Evolutionary conservation across 805 yeast species (phyloP).

Genomic region (Candida coleopterorum): DNA sequence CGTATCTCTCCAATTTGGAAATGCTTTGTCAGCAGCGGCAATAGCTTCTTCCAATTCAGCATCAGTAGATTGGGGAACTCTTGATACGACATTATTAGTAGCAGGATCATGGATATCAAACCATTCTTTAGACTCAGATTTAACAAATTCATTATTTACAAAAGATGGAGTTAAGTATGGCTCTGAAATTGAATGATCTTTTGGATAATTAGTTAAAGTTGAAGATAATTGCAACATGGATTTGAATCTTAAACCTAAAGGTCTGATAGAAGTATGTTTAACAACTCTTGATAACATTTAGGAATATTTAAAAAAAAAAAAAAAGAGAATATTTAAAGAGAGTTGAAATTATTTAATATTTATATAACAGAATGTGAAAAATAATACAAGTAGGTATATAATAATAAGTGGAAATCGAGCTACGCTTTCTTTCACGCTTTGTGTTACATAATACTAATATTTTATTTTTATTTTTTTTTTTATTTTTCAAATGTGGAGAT

Average conservation of each 20-base stretch:
- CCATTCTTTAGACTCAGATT: constrained; percentile 51
- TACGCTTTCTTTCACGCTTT: neutral
- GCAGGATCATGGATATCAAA: constrained; percentile 74
- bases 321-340: neutral
- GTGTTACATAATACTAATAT: neutral
- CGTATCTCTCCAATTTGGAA: constrained; percentile 50
- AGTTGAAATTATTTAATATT: neutral
- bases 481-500: constrained; percentile 1
- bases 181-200: constrained; percentile 31
- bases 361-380: constrained; percentile 2
- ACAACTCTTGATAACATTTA: constrained; percentile 5
- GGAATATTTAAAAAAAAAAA: neutral
- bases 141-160: constrained; percentile 46
- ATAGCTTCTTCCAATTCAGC: constrained; percentile 64
- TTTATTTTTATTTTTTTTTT: too few species aligned
- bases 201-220: constrained; percentile 35
- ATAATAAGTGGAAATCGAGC: neutral
- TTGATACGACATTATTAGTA: constrained; percentile 58
- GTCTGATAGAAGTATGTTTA: neutral
- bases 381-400: too few species aligned
- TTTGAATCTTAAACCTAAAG: constrained; percentile 8
- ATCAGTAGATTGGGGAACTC: constrained; percentile 69
- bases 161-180: constrained; percentile 50
- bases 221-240: constrained; percentile 23
- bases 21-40: constrained; percentile 60